A percentile compares a stretch with the other conserved stretches of the same genome.
Conservation (phyloP, 345 rosid genomes). For the Gossypium arboreum region DNA sequence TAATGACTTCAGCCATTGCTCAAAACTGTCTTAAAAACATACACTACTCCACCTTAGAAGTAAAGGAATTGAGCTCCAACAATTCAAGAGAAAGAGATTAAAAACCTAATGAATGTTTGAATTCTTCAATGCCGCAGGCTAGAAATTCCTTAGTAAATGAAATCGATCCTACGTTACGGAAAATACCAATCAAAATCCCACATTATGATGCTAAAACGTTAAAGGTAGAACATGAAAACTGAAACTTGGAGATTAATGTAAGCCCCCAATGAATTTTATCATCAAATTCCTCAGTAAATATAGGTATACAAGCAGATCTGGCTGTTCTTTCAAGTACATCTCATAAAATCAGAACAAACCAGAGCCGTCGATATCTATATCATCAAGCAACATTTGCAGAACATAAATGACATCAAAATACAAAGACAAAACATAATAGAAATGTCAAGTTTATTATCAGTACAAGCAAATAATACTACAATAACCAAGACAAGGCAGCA, state of each 20-base stretch:
- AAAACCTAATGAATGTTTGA: neutral
- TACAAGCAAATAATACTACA: neutral
- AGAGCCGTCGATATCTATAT: neutral
- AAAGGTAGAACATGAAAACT: neutral
- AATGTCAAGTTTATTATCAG: neutral
- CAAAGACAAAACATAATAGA: neutral
- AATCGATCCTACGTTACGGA: neutral
- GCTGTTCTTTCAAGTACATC: neutral
- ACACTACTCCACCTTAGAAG: too few species aligned
- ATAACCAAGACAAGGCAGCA: neutral
- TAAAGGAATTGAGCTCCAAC: too few species aligned
- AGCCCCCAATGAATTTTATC: neutral
- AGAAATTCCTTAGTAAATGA: neutral
- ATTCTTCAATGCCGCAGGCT: neutral
- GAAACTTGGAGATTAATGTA: neutral
- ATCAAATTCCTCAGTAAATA: neutral
- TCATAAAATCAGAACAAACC: neutral
- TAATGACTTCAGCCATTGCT: neutral
- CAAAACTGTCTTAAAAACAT: neutral
- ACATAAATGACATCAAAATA: neutral
- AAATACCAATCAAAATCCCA: neutral
- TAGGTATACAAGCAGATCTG: constrained; percentile 4
- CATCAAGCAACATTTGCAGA: neutral
- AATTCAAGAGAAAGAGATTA: too few species aligned
- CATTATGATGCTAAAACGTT: neutral